Evolutionary conservation across 176 grass and related monocot genomes (phyloP).

Genomic region (Carex littledalei): DNA sequence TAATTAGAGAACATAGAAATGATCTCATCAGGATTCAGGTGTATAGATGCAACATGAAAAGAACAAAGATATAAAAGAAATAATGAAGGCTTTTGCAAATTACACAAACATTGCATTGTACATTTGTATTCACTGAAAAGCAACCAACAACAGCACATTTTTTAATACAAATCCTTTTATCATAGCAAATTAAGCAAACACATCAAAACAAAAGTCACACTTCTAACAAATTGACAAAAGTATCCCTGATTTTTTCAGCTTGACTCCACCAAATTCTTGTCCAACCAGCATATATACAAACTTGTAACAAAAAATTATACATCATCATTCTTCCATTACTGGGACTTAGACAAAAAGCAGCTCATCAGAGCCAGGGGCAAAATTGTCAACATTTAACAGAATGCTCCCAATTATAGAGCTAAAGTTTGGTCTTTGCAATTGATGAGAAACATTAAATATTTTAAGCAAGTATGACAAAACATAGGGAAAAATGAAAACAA

Average conservation of each 20-base stretch:
- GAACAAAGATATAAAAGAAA: background rate
- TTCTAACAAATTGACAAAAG: background rate
- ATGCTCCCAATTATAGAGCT: background rate
- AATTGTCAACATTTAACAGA: background rate
- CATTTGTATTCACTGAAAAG: background rate
- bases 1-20: slow-evolving; percentile 10
- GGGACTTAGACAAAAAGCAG: background rate
- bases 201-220: background rate
- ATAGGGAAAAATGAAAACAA: background rate
- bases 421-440: background rate
- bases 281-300: background rate
- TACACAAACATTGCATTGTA: background rate
- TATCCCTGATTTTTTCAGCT: background rate
- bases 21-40: background rate
- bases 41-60: background rate
- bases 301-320: background rate
- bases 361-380: background rate
- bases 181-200: background rate
- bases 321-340: background rate
- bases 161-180: background rate
- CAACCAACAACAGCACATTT: background rate
- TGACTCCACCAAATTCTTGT: background rate
- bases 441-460: background rate
- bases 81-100: background rate
- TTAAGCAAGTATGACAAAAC: background rate